phyloP scores from a whole-genome alignment of 352 stramenopile species.

The Pythium folliculosum region DNA sequence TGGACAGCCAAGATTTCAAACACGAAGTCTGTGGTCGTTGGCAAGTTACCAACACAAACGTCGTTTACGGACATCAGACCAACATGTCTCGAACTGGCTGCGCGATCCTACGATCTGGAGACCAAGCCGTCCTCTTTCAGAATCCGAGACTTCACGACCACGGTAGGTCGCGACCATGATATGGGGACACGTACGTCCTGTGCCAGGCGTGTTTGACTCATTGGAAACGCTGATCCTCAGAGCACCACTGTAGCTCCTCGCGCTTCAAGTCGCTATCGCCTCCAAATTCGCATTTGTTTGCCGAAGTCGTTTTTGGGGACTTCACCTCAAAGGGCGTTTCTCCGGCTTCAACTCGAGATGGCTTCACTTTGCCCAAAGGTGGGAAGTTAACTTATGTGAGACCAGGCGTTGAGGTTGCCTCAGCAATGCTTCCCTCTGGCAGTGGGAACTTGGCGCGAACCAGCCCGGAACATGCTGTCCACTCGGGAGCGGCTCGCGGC shows the following conservation, averaged over 20 bases:
- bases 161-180: too few species aligned
- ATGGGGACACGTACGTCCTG: too few species aligned
- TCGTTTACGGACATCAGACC: not conserved
- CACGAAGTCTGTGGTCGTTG: not conserved
- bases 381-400: slow-evolving; percentile 13
- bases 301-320: too few species aligned
- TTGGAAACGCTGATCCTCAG: too few species aligned
- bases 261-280: too few species aligned
- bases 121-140: not conserved
- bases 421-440: too few species aligned
- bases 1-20: not conserved
- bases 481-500: slow-evolving; percentile 54
- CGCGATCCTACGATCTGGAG: slow-evolving; percentile 5
- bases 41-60: not conserved
- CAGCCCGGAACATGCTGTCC: slow-evolving; percentile 51
- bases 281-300: too few species aligned
- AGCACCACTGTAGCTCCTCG: too few species aligned
- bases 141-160: too few species aligned
- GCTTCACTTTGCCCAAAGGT: slow-evolving; percentile 7
- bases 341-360: not conserved
- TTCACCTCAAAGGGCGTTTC: too few species aligned
- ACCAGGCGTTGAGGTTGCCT: not conserved
- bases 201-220: too few species aligned
- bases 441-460: not conserved
- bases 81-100: slow-evolving; percentile 6